Evolutionary conservation across 2,329 filamentous ascomycete species (phyloP).

Genomic region (Aspergillus uvarum): DNA sequence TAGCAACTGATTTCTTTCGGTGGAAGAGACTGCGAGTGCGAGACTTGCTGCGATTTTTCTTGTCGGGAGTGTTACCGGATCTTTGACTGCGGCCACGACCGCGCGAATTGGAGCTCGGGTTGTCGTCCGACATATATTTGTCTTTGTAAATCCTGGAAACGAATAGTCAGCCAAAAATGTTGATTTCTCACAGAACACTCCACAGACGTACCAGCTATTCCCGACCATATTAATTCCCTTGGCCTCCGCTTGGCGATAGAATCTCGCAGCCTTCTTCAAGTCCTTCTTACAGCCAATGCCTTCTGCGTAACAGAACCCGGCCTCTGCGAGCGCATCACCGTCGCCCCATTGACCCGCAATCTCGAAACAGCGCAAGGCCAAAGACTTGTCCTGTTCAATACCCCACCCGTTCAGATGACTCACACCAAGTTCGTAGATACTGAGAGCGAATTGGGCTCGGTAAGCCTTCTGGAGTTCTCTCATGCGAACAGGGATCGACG

Average conservation of each 20-base stretch:
- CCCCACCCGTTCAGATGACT: conserved; percentile 99
- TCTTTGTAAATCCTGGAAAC: conserved; percentile 83
- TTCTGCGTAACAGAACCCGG: conserved; percentile 93
- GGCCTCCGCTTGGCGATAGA: conserved; percentile 85
- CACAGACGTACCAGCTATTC: conserved; percentile 81
- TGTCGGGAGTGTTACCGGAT: conserved; percentile 51
- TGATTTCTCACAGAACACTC: background rate
- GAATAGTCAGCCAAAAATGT: background rate
- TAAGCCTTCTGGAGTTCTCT: conserved; percentile 72
- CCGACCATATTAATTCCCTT: conserved; percentile 97
- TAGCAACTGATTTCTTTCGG: conserved; percentile 50
- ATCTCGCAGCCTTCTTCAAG: conserved; percentile 86
- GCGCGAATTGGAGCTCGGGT: conserved; percentile 35
- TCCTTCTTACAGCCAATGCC: conserved; percentile 95
- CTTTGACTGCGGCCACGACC: conserved; percentile 24
- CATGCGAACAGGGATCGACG: conserved; percentile 52
- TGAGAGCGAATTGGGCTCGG: conserved; percentile 89
- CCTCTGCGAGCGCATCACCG: conserved; percentile 87
- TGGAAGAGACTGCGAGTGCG: conserved; percentile 73
- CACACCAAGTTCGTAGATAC: conserved; percentile 93
- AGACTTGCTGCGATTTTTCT: conserved; percentile 73
- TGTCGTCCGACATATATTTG: conserved; percentile 77
- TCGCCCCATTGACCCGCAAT: conserved; percentile 96
- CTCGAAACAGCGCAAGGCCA: conserved; percentile 91
- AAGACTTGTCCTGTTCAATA: conserved; percentile 82